Evolutionary conservation across 129 eudicot genomes (phyloP).

Genomic region (Ambrosia trifida): DNA sequence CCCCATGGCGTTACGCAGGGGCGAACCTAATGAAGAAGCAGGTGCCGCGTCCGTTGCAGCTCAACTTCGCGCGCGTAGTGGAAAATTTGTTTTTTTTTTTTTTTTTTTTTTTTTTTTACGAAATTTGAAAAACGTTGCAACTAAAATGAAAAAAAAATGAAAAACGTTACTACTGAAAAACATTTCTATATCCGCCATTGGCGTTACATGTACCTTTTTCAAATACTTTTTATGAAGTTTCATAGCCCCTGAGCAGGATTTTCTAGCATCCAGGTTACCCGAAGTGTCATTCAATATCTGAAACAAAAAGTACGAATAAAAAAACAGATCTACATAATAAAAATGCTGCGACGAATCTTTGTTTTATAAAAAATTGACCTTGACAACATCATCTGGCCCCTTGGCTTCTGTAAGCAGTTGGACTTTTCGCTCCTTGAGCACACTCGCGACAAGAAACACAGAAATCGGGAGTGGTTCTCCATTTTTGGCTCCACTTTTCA

Average conservation of each 20-base stretch:
- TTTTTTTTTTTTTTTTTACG: too few species aligned
- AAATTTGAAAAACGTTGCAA: too few species aligned
- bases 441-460: constrained; percentile 91
- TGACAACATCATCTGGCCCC: constrained; percentile 91
- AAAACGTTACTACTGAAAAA: too few species aligned
- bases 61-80: too few species aligned
- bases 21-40: too few species aligned
- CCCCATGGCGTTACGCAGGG: too few species aligned
- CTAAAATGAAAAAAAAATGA: too few species aligned
- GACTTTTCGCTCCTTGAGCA: constrained; percentile 79
- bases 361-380: constrained; percentile 44
- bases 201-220: constrained; percentile 40
- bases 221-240: constrained; percentile 93
- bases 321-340: constrained; percentile 15
- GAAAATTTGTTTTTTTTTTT: too few species aligned
- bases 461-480: constrained; percentile 87
- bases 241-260: constrained; percentile 83
- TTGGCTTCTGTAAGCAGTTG: constrained; percentile 84
- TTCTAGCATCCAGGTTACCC: constrained; percentile 82
- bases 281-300: constrained; percentile 87
- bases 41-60: too few species aligned
- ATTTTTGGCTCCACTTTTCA: constrained; percentile 59
- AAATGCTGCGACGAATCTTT: background rate
- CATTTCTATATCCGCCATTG: too few species aligned
- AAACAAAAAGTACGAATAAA: background rate